These are phyloP conservation scores for Pseudonitzschia multiseries DNA, from an alignment of 108 stramenopile genomes.

Conservation along the genomic window DNA sequence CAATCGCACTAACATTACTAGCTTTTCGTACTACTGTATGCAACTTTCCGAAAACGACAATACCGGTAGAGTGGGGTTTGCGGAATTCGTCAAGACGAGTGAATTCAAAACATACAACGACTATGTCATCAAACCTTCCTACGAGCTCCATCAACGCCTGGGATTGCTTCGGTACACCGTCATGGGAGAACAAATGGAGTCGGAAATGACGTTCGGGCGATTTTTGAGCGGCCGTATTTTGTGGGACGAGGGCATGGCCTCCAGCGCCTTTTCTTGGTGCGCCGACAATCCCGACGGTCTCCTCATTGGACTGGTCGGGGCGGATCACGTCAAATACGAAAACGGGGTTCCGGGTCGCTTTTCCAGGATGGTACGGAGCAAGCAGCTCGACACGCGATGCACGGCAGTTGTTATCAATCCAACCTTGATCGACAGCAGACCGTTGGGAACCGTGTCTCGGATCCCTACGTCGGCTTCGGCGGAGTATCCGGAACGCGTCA, in stretches of 20 bases:
- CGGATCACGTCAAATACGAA: constrained; percentile 77
- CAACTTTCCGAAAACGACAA: background rate
- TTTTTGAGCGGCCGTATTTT: constrained; percentile 72
- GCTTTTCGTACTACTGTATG: too few species aligned
- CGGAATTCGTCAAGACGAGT: constrained; percentile 42
- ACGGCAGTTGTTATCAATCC: constrained; percentile 68
- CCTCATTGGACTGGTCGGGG: constrained; percentile 68
- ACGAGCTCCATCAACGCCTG: constrained; percentile 57
- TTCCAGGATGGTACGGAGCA: constrained; percentile 37
- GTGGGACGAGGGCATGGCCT: constrained; percentile 85
- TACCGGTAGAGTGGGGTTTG: constrained; percentile 43
- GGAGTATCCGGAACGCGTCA: constrained; percentile 44
- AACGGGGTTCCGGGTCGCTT: constrained; percentile 72
- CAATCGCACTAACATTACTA: background rate
- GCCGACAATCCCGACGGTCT: constrained; percentile 51
- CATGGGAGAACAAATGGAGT: constrained; percentile 57
- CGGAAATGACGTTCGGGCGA: constrained; percentile 63
- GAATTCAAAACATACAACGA: constrained; percentile 61
- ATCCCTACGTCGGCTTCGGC: constrained; percentile 25
- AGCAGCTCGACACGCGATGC: constrained; percentile 30
- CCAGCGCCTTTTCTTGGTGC: constrained; percentile 50
- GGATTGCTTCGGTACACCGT: constrained; percentile 61
- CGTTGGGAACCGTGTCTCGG: constrained; percentile 45
- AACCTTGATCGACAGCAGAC: constrained; percentile 65
- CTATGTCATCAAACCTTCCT: constrained; percentile 69